A percentile compares a stretch with the other conserved stretches of the same genome.
These are phyloP conservation scores for Diaporthe sp. DNA, from an alignment of 2,329 filamentous ascomycete species.

Conservation along the genomic window DNA sequence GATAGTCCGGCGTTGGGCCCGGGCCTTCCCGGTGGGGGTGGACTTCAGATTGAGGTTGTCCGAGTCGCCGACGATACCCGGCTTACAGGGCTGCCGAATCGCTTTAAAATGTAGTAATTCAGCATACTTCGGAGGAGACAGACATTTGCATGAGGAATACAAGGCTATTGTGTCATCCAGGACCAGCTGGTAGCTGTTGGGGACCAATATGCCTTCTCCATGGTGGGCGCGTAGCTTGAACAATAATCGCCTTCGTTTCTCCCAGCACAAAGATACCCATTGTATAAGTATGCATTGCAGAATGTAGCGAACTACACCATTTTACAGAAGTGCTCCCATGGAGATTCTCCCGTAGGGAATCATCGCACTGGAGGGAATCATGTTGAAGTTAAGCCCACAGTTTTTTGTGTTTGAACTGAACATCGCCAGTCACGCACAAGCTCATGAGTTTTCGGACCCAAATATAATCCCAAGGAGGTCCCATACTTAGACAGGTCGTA, in stretches of 20 bases:
- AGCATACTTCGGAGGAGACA: not conserved
- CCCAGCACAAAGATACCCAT: not conserved
- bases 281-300: not conserved
- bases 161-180: not conserved
- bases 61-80: conserved; percentile 26
- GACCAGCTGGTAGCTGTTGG: not conserved
- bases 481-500: too few species aligned
- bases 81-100: not conserved
- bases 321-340: too few species aligned
- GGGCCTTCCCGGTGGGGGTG: conserved; percentile 25
- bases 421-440: not conserved
- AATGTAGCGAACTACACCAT: not conserved
- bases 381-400: too few species aligned
- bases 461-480: not conserved
- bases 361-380: too few species aligned
- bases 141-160: not conserved
- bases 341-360: too few species aligned
- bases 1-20: conserved; percentile 19
- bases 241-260: not conserved
- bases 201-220: not conserved
- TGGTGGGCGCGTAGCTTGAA: not conserved
- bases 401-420: not conserved
- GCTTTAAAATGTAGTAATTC: not conserved
- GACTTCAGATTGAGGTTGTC: conserved; percentile 21
- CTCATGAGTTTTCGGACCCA: not conserved